phyloP scores from a whole-genome alignment of 2,329 filamentous ascomycete genomes.

The Dryadomyces quercivorus region DNA sequence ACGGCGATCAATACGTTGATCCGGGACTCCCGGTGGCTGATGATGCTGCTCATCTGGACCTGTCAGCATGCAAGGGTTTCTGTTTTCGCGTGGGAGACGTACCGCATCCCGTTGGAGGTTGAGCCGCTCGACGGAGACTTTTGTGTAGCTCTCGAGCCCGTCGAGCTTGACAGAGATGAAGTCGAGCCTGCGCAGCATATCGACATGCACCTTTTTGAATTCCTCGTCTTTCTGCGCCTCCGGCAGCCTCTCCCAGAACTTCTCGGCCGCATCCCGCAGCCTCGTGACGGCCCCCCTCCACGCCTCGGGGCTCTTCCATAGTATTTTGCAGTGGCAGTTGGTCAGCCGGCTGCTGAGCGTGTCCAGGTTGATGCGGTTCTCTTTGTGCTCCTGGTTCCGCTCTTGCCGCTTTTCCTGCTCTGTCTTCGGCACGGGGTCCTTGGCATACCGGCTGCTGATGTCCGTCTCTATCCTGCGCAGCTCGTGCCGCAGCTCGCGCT shows the following conservation, averaged over 20 bases:
- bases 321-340: constrained; percentile 18
- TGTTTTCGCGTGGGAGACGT: constrained; percentile 6
- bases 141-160: constrained; percentile 22
- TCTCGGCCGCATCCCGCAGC: background rate
- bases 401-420: background rate
- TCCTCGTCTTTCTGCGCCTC: background rate
- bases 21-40: constrained; percentile 22
- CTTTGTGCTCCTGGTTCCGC: background rate
- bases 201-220: background rate
- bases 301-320: constrained; percentile 21
- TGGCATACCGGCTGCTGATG: constrained; percentile 16
- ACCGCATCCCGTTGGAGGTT: constrained; percentile 22
- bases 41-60: constrained; percentile 20
- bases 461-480: constrained; percentile 18
- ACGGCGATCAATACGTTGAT: constrained; percentile 19
- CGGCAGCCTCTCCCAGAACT: background rate
- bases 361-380: constrained; percentile 15
- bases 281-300: constrained; percentile 9
- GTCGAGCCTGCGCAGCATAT: constrained; percentile 5
- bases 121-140: constrained; percentile 20
- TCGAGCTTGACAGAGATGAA: constrained; percentile 22
- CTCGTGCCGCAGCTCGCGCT: constrained; percentile 17
- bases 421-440: background rate
- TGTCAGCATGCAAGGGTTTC: background rate
- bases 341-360: constrained; percentile 18